Evolutionary conservation across 1,139 yeast species (phyloP).

Genomic region (Yamadazyma spencermartinsiae): DNA sequence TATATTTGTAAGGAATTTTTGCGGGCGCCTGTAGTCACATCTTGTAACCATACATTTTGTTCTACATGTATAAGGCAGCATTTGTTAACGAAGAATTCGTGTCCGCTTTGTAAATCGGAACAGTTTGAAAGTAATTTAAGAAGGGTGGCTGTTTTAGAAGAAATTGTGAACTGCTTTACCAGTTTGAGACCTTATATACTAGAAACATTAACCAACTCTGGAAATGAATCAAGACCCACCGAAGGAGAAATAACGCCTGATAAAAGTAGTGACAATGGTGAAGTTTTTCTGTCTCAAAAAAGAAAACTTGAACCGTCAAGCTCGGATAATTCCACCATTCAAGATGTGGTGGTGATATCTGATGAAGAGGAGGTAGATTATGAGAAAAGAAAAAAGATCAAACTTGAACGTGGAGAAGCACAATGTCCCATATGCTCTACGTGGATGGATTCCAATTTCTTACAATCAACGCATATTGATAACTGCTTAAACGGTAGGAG

Average conservation of each 20-base stretch:
- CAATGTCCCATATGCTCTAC: slow-evolving; percentile 73
- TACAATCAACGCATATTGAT: slow-evolving; percentile 73
- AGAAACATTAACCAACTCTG: neutral
- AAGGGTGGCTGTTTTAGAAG: slow-evolving; percentile 72
- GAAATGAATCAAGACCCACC: neutral
- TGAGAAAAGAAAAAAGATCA: slow-evolving; percentile 4
- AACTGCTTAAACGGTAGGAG: slow-evolving; percentile 50
- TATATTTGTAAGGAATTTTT: slow-evolving; percentile 89
- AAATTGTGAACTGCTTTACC: slow-evolving; percentile 58
- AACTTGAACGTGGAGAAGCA: slow-evolving; percentile 25
- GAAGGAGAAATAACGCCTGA: neutral
- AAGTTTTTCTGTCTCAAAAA: neutral
- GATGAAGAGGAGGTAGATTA: slow-evolving; percentile 2
- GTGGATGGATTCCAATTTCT: slow-evolving; percentile 52
- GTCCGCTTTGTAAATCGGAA: slow-evolving; percentile 80
- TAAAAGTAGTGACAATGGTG: neutral
- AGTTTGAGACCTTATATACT: slow-evolving; percentile 42
- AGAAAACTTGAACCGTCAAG: slow-evolving; percentile 1
- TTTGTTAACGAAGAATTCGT: slow-evolving; percentile 55
- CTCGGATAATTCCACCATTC: slow-evolving; percentile 7
- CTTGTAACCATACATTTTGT: slow-evolving; percentile 90
- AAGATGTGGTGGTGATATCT: slow-evolving; percentile 7
- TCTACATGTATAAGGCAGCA: slow-evolving; percentile 83
- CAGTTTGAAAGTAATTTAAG: slow-evolving; percentile 70
- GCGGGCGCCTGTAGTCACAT: slow-evolving; percentile 79